Evolutionary conservation across 208 protist genomes (phyloP), one percentile per base, ranked within the genome.

Genomic region (Endotrypanum monterogeii): DNA sequence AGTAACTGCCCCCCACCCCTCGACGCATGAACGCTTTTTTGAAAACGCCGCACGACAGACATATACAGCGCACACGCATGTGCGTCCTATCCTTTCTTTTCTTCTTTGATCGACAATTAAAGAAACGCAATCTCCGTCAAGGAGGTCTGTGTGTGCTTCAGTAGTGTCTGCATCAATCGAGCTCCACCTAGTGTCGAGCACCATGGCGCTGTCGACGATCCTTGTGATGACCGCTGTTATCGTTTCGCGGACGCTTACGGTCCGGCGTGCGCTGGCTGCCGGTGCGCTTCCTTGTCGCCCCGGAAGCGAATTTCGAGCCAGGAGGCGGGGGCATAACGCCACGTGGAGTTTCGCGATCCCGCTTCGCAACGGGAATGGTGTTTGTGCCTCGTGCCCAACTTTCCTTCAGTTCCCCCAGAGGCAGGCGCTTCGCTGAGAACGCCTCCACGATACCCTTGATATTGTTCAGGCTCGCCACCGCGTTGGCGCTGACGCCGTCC

Each of bases 371-470:
- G 25, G 92, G 89, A 52, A 96, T 81, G 54, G 28, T 79, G 23
- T 81, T 81, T n/a, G 75, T 30, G 35, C 80, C 81, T 32, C 79
- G 61, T 16, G 35, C 28, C 92, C 92, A 96, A 74, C 90, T 95
- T 73, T 92, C 87, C 58, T 80, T 85, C 4, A 95, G 7, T 44
- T 87, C 77, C 23, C 78, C 86, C 39, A 88, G 84, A 12, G 93
- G 90, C 44, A 97, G 82, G 25, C 90, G 89, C 65, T 90, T 92
- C 3, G 80, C 62, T 46, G 86, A 68, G 46, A 94, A 89, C 55
- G 83, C 79, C 58, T 72, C 80, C 25, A 84, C 44, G 32, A 97
- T 86, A 3, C 74, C 71, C 39, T 87, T 86, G 65, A 94, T 83
- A 73, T 95, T 97, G 51, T 77, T 73, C 37, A 93, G 76, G 44